phyloP scores from a whole-genome alignment of 495 filamentous ascomycete species.

The Bryoglossum gracile region DNA sequence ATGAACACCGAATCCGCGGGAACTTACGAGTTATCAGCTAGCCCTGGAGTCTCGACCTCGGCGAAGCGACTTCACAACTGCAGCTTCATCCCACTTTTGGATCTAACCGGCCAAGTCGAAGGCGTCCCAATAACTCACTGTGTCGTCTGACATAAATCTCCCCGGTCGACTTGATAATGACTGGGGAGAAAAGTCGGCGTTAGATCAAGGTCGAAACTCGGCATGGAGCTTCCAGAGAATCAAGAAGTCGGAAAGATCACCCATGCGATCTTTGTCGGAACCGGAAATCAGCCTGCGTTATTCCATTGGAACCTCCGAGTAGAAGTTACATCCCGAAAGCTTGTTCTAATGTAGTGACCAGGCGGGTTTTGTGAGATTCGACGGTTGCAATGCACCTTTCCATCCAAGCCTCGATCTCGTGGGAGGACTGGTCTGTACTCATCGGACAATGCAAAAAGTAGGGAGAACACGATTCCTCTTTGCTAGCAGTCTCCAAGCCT shows the following conservation, averaged over 20 bases:
- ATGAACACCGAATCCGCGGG: no score
- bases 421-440: not conserved
- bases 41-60: no score
- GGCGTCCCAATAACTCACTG: not conserved
- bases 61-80: no score
- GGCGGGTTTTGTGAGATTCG: slow-evolving; percentile 19
- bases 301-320: slow-evolving; percentile 20
- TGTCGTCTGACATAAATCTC: not conserved
- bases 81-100: no score
- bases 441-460: not conserved
- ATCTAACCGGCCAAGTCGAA: not conserved
- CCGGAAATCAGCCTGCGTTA: slow-evolving; percentile 23
- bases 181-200: slow-evolving; percentile 1
- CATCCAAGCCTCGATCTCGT: slow-evolving; percentile 4
- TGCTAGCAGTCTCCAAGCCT: not conserved
- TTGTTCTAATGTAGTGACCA: not conserved
- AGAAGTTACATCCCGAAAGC: not conserved
- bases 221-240: slow-evolving; percentile 18
- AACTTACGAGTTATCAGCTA: no score
- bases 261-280: slow-evolving; percentile 23
- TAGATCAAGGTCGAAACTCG: slow-evolving; percentile 16
- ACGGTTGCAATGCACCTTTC: slow-evolving; percentile 17
- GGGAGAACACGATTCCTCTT: no score
- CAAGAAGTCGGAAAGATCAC: slow-evolving; percentile 20
- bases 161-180: not conserved